These are phyloP conservation scores for Cladorrhinum sp. DNA, from an alignment of 2,329 filamentous ascomycete species.

Conservation along the genomic window DNA sequence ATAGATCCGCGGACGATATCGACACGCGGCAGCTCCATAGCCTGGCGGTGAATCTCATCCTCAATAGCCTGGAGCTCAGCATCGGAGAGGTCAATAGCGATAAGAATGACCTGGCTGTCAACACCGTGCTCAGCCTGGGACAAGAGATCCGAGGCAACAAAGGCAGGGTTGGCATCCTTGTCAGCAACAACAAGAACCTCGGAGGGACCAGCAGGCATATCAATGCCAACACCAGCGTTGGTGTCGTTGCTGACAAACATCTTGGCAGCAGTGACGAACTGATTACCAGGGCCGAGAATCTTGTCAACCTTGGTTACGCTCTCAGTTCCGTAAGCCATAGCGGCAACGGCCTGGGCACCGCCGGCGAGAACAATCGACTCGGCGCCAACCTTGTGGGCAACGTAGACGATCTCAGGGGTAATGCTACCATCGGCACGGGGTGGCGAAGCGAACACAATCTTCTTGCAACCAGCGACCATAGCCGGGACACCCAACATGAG, in stretches of 20 bases:
- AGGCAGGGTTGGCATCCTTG: slow-evolving; percentile 81
- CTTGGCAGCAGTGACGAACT: slow-evolving; percentile 97
- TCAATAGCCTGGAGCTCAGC: slow-evolving; percentile 77
- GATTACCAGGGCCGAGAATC: slow-evolving; percentile 95
- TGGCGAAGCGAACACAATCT: slow-evolving; percentile 89
- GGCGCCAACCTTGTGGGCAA: slow-evolving; percentile 93
- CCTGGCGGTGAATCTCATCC: slow-evolving; percentile 84
- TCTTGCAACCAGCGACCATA: slow-evolving; percentile 94
- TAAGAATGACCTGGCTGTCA: slow-evolving; percentile 90
- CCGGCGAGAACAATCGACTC: slow-evolving; percentile 95
- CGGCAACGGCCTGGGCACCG: slow-evolving; percentile 91
- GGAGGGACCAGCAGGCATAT: slow-evolving; percentile 96
- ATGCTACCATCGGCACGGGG: slow-evolving; percentile 85
- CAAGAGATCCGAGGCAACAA: slow-evolving; percentile 90
- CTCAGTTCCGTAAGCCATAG: slow-evolving; percentile 96
- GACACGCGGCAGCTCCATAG: slow-evolving; percentile 79
- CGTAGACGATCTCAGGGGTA: slow-evolving; percentile 96
- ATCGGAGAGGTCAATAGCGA: slow-evolving; percentile 77
- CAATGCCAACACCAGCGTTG: slow-evolving; percentile 89
- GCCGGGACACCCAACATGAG: slow-evolving; percentile 98
- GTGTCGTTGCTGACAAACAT: slow-evolving; percentile 99
- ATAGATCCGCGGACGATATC: slow-evolving; percentile 92
- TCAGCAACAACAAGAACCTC: slow-evolving; percentile 97
- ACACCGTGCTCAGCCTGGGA: slow-evolving; percentile 96
- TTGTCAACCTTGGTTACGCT: slow-evolving; percentile 96